These are phyloP conservation scores for Nectriaceae sp. DNA, from an alignment of 2,329 filamentous ascomycete species.

Conservation along the genomic window DNA sequence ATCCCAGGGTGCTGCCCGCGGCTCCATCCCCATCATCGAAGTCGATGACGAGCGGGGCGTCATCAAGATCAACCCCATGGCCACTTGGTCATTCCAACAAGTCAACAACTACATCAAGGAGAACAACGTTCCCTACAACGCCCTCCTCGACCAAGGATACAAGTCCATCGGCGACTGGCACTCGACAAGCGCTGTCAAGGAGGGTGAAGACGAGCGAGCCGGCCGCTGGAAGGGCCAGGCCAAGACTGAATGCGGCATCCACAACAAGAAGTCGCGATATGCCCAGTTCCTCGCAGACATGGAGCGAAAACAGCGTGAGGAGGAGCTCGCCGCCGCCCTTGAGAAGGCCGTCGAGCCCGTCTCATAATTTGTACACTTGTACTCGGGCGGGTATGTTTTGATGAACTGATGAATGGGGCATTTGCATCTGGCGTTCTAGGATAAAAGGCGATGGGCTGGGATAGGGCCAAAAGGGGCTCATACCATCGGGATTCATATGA, in stretches of 20 bases:
- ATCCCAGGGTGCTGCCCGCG: slow-evolving; percentile 90
- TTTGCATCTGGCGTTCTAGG: slow-evolving; percentile 29
- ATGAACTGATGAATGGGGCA: slow-evolving; percentile 32
- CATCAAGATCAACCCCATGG: slow-evolving; percentile 96
- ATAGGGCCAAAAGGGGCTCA: slow-evolving; percentile 10
- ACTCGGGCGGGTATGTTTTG: slow-evolving; percentile 17
- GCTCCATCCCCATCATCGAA: slow-evolving; percentile 88
- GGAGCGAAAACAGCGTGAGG: slow-evolving; percentile 66
- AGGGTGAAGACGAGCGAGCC: slow-evolving; percentile 92
- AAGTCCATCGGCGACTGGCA: slow-evolving; percentile 99
- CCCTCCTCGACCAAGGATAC: slow-evolving; percentile 88
- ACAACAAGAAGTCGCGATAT: slow-evolving; percentile 96
- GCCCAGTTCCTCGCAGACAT: slow-evolving; percentile 78
- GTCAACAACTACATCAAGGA: slow-evolving; percentile 86
- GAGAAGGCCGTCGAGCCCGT: slow-evolving; percentile 30
- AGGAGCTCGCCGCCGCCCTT: slow-evolving; percentile 31
- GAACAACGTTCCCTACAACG: slow-evolving; percentile 91
- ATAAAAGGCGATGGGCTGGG: slow-evolving; percentile 13
- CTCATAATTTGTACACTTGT: slow-evolving; percentile 24
- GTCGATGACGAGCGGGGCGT: slow-evolving; percentile 84
- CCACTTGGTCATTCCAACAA: slow-evolving; percentile 90
- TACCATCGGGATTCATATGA: slow-evolving; percentile 17
- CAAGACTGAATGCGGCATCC: slow-evolving; percentile 98
- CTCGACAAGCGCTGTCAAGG: slow-evolving; percentile 85
- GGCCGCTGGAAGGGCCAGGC: slow-evolving; percentile 94